Evolutionary conservation across 2,329 filamentous ascomycete genomes (phyloP), one percentile per base, ranked within the genome.

Genomic region (Trichoderma atrobrunneum): DNA sequence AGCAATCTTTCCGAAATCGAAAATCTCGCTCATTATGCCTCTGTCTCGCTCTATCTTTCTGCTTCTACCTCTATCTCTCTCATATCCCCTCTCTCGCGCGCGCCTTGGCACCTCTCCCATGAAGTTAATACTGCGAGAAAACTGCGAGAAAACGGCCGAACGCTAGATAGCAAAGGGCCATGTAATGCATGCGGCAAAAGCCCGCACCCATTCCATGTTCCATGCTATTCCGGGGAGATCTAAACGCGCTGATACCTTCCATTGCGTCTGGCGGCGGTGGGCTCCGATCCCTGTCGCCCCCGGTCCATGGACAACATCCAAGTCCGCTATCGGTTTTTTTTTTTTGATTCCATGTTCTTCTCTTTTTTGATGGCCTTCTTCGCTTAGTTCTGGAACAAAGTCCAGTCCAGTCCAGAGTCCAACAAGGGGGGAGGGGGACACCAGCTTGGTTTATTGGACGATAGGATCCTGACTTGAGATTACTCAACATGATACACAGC

Each of bases 341-440:
- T 51, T 24, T 39, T 26, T 18, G 14, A 16, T n/a, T 56, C 21
- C n/a, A 36, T 36, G 34, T 48, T 30, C 11, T 16, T 67, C 30
- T 39, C 34, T 56, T 16, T 39, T 39, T 12, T 32, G 26, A 32
- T 32, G 10, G 18, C 21, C 21, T 39, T 57, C 18, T 24, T 51
- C n/a, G 62, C 62, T 48, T 65, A 65, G n/a, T 32, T 30, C 39
- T 65, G 48, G 62, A 54, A 65, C 39, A 65, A 51, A 34, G 39
- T 43, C 39, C 39, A 39, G 36, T 39, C 36, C 36, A 39, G 36
- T 39, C 36, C 36, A 43, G 39, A 43, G 39, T 65, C 28, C 8
- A 65, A 14, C 39, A 32, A 32, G 18, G 62, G 26, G 7, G 21
- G 10, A 12, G 62, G 28, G 12, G 48, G 10, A 21, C n/a, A 54